Conservation (phyloP, 495 filamentous ascomycete species). For the Hypoxylon lienhwacheense region DNA sequence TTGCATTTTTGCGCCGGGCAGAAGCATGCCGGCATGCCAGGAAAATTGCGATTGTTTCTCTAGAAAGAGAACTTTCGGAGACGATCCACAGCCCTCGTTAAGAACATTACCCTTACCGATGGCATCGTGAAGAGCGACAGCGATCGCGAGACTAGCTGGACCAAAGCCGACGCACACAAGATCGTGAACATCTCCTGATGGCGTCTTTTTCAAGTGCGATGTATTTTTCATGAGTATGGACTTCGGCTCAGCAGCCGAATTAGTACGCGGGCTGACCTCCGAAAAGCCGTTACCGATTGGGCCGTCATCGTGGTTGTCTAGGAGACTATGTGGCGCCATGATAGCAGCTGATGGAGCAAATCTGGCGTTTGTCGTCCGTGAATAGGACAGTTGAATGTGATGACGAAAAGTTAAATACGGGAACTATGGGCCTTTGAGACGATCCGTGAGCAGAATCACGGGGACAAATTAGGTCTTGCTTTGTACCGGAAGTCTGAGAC, state of each 20-base stretch:
- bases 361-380: not conserved
- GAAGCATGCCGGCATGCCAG: conserved; percentile 95
- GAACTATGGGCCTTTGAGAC: not conserved
- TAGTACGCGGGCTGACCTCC: not conserved
- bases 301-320: conserved; percentile 28
- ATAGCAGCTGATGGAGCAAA: not conserved
- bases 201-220: conserved; percentile 42
- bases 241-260: not conserved
- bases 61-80: conserved; percentile 76
- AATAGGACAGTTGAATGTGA: not conserved
- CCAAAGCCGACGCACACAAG: conserved; percentile 92
- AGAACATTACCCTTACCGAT: conserved; percentile 47
- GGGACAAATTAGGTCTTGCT: not conserved
- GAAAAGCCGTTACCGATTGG: conserved; percentile 11
- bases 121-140: conserved; percentile 80
- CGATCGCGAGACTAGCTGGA: conserved; percentile 90
- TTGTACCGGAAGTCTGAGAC: too few relatives aligned
- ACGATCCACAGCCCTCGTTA: conserved; percentile 38
- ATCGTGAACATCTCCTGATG: conserved; percentile 68
- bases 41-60: conserved; percentile 82
- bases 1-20: conserved; percentile 93
- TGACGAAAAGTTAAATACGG: conserved; percentile 19
- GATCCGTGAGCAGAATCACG: too few relatives aligned
- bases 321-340: conserved; percentile 31
- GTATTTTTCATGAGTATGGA: conserved; percentile 16